phyloP scores from a whole-genome alignment of 805 yeast genomes.

The Kuraishia capsulata region DNA sequence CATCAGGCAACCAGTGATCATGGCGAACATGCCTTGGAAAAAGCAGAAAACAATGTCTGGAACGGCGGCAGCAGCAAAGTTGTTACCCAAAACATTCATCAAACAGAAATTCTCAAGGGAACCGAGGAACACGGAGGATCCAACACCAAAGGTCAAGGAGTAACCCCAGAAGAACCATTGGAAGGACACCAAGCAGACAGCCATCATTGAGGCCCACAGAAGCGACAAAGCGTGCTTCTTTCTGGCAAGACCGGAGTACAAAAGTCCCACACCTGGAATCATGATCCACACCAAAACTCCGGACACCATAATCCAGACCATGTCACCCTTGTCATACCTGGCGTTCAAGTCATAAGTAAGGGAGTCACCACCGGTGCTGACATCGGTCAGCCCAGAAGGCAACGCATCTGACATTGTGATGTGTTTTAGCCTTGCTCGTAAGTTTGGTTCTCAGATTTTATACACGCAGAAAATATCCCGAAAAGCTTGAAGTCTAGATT shows the following conservation, averaged over 20 bases:
- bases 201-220: slow-evolving; percentile 91
- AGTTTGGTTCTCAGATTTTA: too few relatives aligned
- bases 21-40: slow-evolving; percentile 96
- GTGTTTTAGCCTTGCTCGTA: too few relatives aligned
- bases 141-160: slow-evolving; percentile 64
- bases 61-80: slow-evolving; percentile 54
- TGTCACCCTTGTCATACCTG: slow-evolving; percentile 64
- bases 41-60: slow-evolving; percentile 88
- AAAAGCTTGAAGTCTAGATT: too few relatives aligned
- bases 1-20: slow-evolving; percentile 87
- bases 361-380: slow-evolving; percentile 76
- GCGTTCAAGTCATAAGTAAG: slow-evolving; percentile 62
- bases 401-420: slow-evolving; percentile 9
- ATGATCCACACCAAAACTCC: slow-evolving; percentile 85
- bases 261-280: slow-evolving; percentile 92
- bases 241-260: slow-evolving; percentile 89
- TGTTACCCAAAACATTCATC: slow-evolving; percentile 75
- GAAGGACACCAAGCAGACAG: slow-evolving; percentile 71
- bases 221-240: slow-evolving; percentile 93
- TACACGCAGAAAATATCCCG: too few relatives aligned
- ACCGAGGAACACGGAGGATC: slow-evolving; percentile 62
- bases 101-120: slow-evolving; percentile 73
- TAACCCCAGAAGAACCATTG: slow-evolving; percentile 99
- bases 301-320: slow-evolving; percentile 80
- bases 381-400: slow-evolving; percentile 38